These are phyloP conservation scores for Coprinopsis strossmayeri DNA, from an alignment of 768 basidiomycete species.

Conservation along the genomic window DNA sequence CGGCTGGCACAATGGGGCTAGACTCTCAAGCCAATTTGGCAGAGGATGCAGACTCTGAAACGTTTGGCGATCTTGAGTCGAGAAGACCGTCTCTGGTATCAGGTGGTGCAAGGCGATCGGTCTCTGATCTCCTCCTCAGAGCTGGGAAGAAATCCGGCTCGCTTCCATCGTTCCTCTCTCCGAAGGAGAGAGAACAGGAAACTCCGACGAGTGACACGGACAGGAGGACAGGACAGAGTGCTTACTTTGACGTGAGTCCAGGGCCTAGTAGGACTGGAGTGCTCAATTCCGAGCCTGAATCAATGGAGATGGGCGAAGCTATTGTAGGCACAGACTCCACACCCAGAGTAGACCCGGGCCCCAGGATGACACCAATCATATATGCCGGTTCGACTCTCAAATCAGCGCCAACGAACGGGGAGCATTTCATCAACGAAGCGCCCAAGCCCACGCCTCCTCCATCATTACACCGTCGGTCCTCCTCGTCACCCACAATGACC, in stretches of 20 bases:
- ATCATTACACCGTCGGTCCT: conserved; percentile 9
- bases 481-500: neutral
- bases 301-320: neutral
- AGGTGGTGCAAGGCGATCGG: neutral
- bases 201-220: too few species aligned
- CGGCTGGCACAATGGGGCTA: conserved; percentile 10
- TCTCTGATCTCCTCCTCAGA: neutral
- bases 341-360: neutral
- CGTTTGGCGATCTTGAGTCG: neutral
- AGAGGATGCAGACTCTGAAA: neutral
- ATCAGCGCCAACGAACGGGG: neutral
- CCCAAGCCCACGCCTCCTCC: conserved; percentile 14
- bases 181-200: neutral
- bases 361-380: neutral
- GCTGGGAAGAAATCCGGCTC: conserved; percentile 1
- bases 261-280: neutral
- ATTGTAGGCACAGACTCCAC: neutral
- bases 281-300: neutral
- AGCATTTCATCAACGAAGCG: conserved; percentile 11
- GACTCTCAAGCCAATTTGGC: conserved; percentile 9
- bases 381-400: neutral
- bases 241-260: neutral
- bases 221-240: too few species aligned
- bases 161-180: neutral
- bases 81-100: neutral